These are phyloP conservation scores for Amniculicola lignicola DNA, from an alignment of 495 filamentous ascomycete genomes.

Conservation along the genomic window DNA sequence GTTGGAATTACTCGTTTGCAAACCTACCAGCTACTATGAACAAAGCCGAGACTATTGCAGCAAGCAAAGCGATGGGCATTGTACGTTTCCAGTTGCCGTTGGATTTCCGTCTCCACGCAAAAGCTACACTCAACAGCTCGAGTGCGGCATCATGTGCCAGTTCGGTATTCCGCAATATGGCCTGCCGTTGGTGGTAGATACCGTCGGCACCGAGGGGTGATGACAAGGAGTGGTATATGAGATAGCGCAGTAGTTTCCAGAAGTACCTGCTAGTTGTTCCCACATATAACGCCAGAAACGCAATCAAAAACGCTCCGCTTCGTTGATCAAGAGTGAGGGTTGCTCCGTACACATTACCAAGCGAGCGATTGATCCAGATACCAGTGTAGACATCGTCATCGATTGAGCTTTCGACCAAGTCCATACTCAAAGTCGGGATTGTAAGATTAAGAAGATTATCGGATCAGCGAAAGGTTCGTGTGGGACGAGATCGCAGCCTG, in stretches of 20 bases:
- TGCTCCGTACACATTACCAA: background rate
- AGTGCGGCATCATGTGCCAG: background rate
- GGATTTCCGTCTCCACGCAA: background rate
- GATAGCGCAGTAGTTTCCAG: background rate
- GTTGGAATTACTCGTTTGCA: background rate
- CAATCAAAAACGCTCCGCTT: background rate
- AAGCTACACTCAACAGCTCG: background rate
- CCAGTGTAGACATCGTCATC: background rate
- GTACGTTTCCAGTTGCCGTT: background rate
- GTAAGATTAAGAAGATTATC: no score
- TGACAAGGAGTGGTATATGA: background rate
- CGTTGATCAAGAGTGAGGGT: background rate
- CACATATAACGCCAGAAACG: background rate
- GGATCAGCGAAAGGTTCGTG: no score
- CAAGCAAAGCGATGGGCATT: background rate
- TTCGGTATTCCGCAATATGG: background rate
- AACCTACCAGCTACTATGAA: background rate
- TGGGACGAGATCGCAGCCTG: no score
- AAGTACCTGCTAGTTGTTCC: background rate
- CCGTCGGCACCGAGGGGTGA: background rate
- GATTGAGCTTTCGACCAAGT: no score
- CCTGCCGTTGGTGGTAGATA: background rate
- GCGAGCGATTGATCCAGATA: background rate
- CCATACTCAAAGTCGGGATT: no score
- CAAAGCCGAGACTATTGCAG: background rate